Base-by-base conservation (phyloP, 2,329 filamentous ascomycete species). In the Aureobasidium melanogenum region DNA sequence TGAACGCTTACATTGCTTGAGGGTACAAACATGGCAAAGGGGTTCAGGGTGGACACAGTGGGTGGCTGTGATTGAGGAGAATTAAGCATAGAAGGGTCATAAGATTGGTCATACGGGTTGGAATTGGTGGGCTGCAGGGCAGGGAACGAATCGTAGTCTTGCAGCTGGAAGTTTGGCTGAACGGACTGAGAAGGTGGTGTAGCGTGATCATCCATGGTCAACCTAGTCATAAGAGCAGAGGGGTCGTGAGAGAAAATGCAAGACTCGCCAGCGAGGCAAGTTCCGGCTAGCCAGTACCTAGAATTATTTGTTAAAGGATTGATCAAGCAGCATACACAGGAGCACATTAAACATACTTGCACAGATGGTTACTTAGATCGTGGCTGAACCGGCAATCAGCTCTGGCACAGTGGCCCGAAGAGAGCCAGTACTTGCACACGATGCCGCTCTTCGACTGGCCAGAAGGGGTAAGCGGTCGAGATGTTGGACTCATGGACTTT, bases 231-330 rank as follows among this genome's bases (percentile, higher is more conserved):
- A 15, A 97, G 82, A 66, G 91, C 84, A 1, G 91, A 85, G 2
- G 94, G 94, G 68, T 99, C 94, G 74, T 99, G 94, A 15, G 93
- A 97, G 77, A 99, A 99, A 63, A 96, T 90, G 74, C 94, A 99
- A 3, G 91, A 92, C 62, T 91, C 88, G 38, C 94, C 93, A 22
- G 94, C 94, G 36, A 99, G 82, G 72, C 94, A 99, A 69, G 93
- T 97, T 1, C 94, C 94, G 77, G 91, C 91, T 58, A 99, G 82
- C 90, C 92, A 99, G 73, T 97, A 97, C 72, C 89, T 94, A 47
- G 4, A 7, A 17, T 15, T 69, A 47, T 22, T 62, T 60, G 65
- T 74, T 66, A 75, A 47, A 70, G 60, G 15, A 51, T 41, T 30
- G 57, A 44, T 30, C 34, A 41, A 19, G 32, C n/a, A 10, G n/a